These are phyloP conservation scores for Globisporangium yorkense DNA, from an alignment of 352 stramenopile species.

Conservation along the genomic window DNA sequence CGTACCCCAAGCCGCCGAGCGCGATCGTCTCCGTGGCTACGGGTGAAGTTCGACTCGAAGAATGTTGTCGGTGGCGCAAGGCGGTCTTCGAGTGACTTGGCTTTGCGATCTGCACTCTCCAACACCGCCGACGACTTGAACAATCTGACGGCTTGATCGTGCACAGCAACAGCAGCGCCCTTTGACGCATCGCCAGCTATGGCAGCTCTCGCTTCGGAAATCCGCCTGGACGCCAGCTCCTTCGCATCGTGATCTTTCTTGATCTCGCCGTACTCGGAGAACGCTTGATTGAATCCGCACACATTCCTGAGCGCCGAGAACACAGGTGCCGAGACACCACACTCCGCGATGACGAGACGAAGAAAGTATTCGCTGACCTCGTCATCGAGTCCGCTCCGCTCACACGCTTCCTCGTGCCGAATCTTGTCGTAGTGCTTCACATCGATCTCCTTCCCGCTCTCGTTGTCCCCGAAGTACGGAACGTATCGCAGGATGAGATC, in stretches of 20 bases:
- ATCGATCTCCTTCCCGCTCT: slow-evolving; percentile 74
- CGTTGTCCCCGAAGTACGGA: slow-evolving; percentile 91
- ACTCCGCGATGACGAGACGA: slow-evolving; percentile 52
- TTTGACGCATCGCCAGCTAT: slow-evolving; percentile 4
- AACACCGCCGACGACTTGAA: slow-evolving; percentile 28
- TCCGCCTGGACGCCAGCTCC: slow-evolving; percentile 24
- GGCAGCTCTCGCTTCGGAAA: slow-evolving; percentile 33
- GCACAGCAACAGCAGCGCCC: neutral
- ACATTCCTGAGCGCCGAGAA: slow-evolving; percentile 59
- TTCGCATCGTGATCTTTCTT: slow-evolving; percentile 55
- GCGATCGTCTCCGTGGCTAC: slow-evolving; percentile 1
- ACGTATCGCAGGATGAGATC: slow-evolving; percentile 86
- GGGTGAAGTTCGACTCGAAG: slow-evolving; percentile 59
- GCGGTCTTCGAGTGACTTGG: slow-evolving; percentile 27
- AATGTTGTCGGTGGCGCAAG: slow-evolving; percentile 46
- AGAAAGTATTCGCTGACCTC: slow-evolving; percentile 73
- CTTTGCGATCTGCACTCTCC: slow-evolving; percentile 5
- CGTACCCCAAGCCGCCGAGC: slow-evolving; percentile 14
- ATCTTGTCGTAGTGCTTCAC: slow-evolving; percentile 64
- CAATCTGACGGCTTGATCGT: slow-evolving; percentile 22
- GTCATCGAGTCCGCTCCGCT: slow-evolving; percentile 46
- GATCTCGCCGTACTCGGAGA: slow-evolving; percentile 62
- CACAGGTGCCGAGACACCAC: slow-evolving; percentile 42
- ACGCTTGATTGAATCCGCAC: slow-evolving; percentile 46
- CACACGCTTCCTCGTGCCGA: slow-evolving; percentile 22